Percentiles rank a stretch among this genome's conserved stretches.
Conservation (phyloP, 139 green algal genomes). For the Tetraselmis chui region DNA sequence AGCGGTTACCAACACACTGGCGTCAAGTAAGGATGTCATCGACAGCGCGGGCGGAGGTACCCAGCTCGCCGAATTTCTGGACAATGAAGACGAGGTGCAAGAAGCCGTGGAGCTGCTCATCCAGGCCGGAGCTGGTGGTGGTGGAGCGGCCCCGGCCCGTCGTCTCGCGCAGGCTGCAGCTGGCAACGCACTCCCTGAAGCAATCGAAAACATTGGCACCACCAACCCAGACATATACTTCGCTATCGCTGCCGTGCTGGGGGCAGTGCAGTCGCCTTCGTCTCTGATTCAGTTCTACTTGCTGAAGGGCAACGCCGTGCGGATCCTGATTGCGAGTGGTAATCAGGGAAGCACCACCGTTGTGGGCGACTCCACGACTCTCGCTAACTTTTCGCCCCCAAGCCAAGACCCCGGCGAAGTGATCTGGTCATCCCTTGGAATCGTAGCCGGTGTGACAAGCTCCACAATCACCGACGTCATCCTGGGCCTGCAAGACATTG, state of each 20-base stretch:
- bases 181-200: background rate
- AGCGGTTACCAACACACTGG: background rate
- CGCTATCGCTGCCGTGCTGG: background rate
- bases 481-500: background rate
- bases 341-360: background rate
- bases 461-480: background rate
- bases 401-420: background rate
- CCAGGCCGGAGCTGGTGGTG: background rate
- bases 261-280: too few species aligned
- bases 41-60: background rate
- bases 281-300: background rate
- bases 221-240: background rate
- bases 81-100: background rate
- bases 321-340: background rate
- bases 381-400: background rate
- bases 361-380: background rate
- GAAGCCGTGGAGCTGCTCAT: background rate
- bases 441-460: background rate
- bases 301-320: background rate
- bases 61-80: background rate
- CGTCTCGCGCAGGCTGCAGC: background rate
- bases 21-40: background rate
- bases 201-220: background rate
- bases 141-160: too few species aligned
- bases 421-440: background rate